Percentiles rank a stretch among this genome's conserved stretches.
phyloP scores from a whole-genome alignment of 176 grass and related monocot species.

The Avena eriantha region DNA sequence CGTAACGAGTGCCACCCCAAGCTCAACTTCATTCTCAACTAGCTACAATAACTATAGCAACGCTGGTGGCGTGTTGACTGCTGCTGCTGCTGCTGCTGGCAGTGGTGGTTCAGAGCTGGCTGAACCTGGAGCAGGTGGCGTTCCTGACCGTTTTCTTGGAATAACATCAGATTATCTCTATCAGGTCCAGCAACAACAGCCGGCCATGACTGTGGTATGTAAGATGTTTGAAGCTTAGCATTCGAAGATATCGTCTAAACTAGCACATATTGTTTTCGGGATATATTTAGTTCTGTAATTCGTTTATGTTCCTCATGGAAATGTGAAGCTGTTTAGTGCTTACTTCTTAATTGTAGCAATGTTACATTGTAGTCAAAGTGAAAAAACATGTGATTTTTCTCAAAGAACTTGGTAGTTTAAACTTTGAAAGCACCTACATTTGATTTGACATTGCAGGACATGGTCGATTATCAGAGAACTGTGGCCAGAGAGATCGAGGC shows the following conservation, averaged over 20 bases:
- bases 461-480: slow-evolving; percentile 79
- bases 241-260: not conserved
- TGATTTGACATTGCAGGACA: slow-evolving; percentile 65
- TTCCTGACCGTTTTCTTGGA: slow-evolving; percentile 84
- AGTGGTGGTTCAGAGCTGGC: slow-evolving; percentile 43
- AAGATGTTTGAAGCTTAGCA: not conserved
- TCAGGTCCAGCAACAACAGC: slow-evolving; percentile 83
- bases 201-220: slow-evolving; percentile 72
- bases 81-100: slow-evolving; percentile 47
- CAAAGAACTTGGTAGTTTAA: not conserved
- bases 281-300: not conserved
- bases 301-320: slow-evolving; percentile 14
- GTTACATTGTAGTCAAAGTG: not conserved
- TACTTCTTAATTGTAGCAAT: not conserved
- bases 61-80: slow-evolving; percentile 46
- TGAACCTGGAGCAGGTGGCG: slow-evolving; percentile 80
- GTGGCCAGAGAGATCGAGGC: slow-evolving; percentile 86
- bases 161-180: slow-evolving; percentile 82
- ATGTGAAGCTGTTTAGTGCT: not conserved
- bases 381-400: not conserved
- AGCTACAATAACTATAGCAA: slow-evolving; percentile 80
- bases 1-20: slow-evolving; percentile 65
- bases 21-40: slow-evolving; percentile 62
- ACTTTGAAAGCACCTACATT: slow-evolving; percentile 6
- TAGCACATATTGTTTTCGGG: not conserved